phyloP scores from a whole-genome alignment of 352 stramenopile genomes.

The Saprolegnia parasitica region DNA sequence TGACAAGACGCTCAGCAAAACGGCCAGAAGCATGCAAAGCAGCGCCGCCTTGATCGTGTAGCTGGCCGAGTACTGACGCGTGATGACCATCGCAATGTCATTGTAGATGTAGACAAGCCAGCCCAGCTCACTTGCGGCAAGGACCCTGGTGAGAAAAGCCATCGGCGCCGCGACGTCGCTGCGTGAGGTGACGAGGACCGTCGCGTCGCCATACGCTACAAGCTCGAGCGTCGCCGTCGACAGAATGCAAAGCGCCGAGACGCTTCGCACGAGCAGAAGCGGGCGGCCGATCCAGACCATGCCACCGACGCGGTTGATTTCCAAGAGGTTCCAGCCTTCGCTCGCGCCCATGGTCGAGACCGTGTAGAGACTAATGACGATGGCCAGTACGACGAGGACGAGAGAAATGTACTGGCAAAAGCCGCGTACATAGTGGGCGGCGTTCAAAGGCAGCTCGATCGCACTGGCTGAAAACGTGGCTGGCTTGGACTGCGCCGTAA shows the following conservation, averaged over 20 bases:
- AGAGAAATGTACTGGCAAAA: constrained; percentile 4
- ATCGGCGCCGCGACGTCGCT: too few relatives aligned
- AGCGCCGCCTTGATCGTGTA: too few relatives aligned
- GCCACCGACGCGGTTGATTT: constrained; percentile 7
- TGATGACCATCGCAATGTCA: too few relatives aligned
- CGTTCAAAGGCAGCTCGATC: constrained; percentile 1
- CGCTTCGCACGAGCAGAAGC: not conserved
- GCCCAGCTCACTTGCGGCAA: too few relatives aligned
- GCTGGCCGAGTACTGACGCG: too few relatives aligned
- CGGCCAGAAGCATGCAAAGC: too few relatives aligned
- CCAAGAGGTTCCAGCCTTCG: constrained; percentile 8
- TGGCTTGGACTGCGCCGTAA: not conserved
- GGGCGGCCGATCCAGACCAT: not conserved
- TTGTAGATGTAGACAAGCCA: too few relatives aligned
- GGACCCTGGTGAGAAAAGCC: too few relatives aligned
- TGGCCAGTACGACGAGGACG: not conserved
- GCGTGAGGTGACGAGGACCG: too few relatives aligned
- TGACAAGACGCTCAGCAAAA: too few relatives aligned
- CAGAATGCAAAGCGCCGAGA: constrained; percentile 1
- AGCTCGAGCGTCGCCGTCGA: not conserved
- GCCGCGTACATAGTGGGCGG: not conserved
- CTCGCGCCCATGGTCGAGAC: not conserved
- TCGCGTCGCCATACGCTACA: too few relatives aligned
- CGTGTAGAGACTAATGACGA: not conserved
- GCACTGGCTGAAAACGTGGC: not conserved